phyloP scores from a whole-genome alignment of 169 alveolate genomes.

The Eimeria falciformis region DNA sequence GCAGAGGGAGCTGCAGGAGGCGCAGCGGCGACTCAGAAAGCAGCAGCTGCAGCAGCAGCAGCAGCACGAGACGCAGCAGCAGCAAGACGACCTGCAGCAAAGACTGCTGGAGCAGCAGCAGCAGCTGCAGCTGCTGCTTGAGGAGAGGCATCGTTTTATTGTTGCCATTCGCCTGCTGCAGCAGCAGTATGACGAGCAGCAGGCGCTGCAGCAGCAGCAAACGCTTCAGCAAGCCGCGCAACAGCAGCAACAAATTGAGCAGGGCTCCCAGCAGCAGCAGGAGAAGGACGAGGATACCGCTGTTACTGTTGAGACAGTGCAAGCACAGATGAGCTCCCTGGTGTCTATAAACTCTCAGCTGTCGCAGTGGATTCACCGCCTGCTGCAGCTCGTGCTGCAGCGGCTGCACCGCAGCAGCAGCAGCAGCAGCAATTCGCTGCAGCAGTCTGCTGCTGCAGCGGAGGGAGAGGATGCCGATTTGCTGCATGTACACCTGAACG shows the following conservation, averaged over 20 bases:
- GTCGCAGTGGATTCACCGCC: constrained; percentile 51
- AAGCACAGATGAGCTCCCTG: constrained; percentile 27
- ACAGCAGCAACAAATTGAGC: background rate
- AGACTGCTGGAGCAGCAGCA: constrained; percentile 43
- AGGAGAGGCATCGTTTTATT: constrained; percentile 27
- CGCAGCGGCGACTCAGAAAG: constrained; percentile 7
- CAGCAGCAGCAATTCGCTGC: constrained; percentile 31
- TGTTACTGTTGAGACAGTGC: constrained; percentile 11
- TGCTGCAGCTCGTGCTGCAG: constrained; percentile 63
- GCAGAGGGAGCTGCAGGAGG: background rate
- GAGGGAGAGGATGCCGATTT: background rate
- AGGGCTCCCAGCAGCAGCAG: constrained; percentile 25
- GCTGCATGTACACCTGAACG: constrained; percentile 41
- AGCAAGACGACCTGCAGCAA: constrained; percentile 40
- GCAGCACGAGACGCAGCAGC: constrained; percentile 18
- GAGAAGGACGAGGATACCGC: background rate
- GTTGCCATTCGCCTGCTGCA: constrained; percentile 41
- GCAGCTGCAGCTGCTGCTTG: constrained; percentile 39
- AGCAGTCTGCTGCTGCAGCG: background rate
- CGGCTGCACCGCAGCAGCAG: constrained; percentile 46
- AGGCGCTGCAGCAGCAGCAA: background rate
- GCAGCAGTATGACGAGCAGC: constrained; percentile 61
- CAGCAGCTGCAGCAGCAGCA: constrained; percentile 4
- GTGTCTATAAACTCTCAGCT: constrained; percentile 32
- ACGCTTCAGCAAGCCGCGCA: background rate